Evolutionary conservation across 148 eudicot species (phyloP).

Genomic region (Vaccinium macrocarpon): DNA sequence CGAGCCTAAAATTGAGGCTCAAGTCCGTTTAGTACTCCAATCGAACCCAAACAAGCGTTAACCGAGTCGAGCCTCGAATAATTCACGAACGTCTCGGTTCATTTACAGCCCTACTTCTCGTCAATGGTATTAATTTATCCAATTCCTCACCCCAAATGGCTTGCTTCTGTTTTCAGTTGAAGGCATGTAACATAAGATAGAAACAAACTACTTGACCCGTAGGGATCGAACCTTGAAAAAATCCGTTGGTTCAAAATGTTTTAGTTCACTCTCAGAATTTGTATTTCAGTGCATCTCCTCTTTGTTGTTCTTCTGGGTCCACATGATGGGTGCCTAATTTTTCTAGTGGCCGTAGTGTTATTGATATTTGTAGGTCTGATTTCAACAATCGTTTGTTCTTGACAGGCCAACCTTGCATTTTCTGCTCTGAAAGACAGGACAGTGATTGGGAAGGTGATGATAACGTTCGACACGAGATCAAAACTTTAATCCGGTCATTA

Average conservation of each 20-base stretch:
- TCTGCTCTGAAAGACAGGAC: slow-evolving; percentile 75
- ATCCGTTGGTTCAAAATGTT: background rate
- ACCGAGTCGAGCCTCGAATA: no score
- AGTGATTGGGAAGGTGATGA: slow-evolving; percentile 87
- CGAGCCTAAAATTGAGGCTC: no score
- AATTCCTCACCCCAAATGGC: slow-evolving; percentile 2
- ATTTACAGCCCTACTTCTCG: background rate
- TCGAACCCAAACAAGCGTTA: no score
- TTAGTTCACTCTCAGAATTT: background rate
- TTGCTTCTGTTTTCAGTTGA: background rate
- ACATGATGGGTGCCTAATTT: no score
- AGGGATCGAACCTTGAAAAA: background rate
- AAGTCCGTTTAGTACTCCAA: no score
- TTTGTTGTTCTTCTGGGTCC: background rate
- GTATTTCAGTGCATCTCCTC: background rate
- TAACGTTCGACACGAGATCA: slow-evolving; percentile 54
- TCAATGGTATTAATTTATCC: background rate
- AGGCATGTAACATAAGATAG: background rate
- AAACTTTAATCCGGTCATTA: slow-evolving; percentile 47
- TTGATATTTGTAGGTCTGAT: background rate
- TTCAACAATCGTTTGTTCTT: background rate
- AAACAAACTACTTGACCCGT: background rate
- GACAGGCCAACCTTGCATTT: slow-evolving; percentile 92
- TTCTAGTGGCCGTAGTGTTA: background rate
- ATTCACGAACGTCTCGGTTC: no score